phyloP scores from a whole-genome alignment of 1,139 yeast species.

The Yamadazyma sp. region DNA sequence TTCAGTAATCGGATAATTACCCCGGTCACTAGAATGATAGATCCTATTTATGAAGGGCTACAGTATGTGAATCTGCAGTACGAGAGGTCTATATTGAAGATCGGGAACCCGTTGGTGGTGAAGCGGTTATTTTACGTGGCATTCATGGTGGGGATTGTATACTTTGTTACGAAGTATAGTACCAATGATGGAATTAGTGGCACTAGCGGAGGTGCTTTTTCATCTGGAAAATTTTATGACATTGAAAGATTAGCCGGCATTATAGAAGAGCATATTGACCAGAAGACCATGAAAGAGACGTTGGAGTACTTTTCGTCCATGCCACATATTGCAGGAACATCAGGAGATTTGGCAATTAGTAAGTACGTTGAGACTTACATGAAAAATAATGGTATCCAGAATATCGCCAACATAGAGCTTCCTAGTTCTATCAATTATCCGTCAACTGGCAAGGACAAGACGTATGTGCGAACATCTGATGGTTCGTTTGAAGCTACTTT shows the following conservation, averaged over 20 bases:
- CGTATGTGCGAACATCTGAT: conserved; percentile 35
- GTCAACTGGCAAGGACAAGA: conserved; percentile 17
- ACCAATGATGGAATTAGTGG: conserved; percentile 48
- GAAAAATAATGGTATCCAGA: conserved; percentile 52
- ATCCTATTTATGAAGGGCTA: conserved; percentile 68
- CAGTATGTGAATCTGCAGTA: conserved; percentile 41
- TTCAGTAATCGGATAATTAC: conserved; percentile 46
- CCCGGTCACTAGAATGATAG: conserved; percentile 59
- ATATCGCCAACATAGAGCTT: conserved; percentile 51
- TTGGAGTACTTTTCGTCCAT: conserved; percentile 76
- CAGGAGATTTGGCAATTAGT: conserved; percentile 75
- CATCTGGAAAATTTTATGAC: conserved; percentile 65
- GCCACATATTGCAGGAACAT: conserved; percentile 87
- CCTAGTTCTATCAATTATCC: conserved; percentile 63
- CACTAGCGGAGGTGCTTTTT: conserved; percentile 41
- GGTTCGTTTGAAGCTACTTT: conserved; percentile 40
- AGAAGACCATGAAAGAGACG: conserved; percentile 62
- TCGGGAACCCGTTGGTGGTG: conserved; percentile 86
- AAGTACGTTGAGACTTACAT: conserved; percentile 62
- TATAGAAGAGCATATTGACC: conserved; percentile 51
- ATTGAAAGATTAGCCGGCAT: conserved; percentile 49
- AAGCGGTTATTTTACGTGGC: conserved; percentile 73
- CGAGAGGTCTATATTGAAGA: conserved; percentile 57
- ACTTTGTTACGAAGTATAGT: conserved; percentile 57
- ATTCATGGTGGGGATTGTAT: conserved; percentile 57